Base-by-base conservation (phyloP, 768 basidiomycete species). In the Tephrocybe sp. region DNA sequence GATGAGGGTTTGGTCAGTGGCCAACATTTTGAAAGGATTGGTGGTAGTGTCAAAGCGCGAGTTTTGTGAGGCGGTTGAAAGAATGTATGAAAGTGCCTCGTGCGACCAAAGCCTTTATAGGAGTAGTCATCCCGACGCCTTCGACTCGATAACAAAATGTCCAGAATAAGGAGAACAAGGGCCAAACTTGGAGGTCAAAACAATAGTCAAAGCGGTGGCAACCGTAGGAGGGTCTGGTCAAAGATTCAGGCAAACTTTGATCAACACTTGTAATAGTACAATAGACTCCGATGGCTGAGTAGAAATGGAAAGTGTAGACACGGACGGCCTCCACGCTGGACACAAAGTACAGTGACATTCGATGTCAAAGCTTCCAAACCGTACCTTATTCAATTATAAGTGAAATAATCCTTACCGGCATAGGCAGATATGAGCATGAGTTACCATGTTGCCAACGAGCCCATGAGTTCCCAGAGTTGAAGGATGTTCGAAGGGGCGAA, bases 161-260 rank as follows among this genome's bases (percentile, higher is more conserved):
- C 10, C 25, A 21, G 37, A 56, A 56, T 50, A 56, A 56, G 41
- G 20, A 55, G 46, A 42, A 55, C 32, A 51, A 50, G 41, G 48
- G 34, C n/a, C 23, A 33, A 33, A 23, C 48, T 4, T 9, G 18
- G 12, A 30, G 38, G 18, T n/a, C 38, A 14, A 12, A 26, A 52
- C 45, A 46, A 41, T 46, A 30, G 54, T 50, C 48, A 50, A 41
- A 46, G 43, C 20, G 46, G 20, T 40, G 37, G 45, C 45, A 51
- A 50, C 55, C 40, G 32, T 26, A 30, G 18, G 18, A 20, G 38
- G 9, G 34, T 36, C 34, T 14, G 15, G 34, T 36, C 34, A 36
- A 36, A 36, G 34, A 36, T 36, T 30, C 28, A 5, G 28, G 5
- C 28, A 30, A 14, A 8, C 15, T 10, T 36, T 36, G 34, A 39